A percentile compares a stretch with the other conserved stretches of the same genome.
Conservation (phyloP, 116 monocot genomes). For the Dioscorea cayenensis region DNA sequence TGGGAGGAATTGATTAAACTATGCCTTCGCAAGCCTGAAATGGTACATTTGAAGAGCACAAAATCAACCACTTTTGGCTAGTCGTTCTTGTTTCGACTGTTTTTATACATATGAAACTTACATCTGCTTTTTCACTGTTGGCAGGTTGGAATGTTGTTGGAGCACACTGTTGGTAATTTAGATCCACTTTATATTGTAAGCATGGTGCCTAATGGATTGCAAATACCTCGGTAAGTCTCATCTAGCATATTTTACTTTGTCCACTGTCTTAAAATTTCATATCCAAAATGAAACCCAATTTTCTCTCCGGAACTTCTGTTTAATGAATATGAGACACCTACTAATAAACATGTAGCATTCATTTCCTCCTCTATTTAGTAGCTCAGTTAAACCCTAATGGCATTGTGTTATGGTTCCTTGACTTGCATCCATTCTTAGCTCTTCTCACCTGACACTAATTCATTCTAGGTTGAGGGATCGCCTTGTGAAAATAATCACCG, state of each 20-base stretch:
- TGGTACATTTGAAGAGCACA: conserved; percentile 39
- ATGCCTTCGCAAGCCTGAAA: conserved; percentile 90
- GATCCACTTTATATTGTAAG: conserved; percentile 96
- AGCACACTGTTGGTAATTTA: conserved; percentile 94
- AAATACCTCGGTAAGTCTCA: conserved; percentile 63
- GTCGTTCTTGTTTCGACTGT: background rate
- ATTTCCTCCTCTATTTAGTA: no score
- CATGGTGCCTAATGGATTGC: conserved; percentile 76
- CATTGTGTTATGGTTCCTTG: no score
- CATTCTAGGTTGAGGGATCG: conserved; percentile 80
- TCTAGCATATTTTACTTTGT: background rate
- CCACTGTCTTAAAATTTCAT: no score
- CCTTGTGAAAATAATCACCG: conserved; percentile 91
- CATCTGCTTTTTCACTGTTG: conserved; percentile 2
- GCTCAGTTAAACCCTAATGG: no score
- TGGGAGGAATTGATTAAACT: conserved; percentile 92
- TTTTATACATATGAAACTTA: background rate
- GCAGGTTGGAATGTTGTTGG: conserved; percentile 92
- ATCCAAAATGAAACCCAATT: no score
- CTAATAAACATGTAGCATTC: no score
- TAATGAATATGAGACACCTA: no score
- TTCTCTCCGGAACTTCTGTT: no score
- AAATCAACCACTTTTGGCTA: background rate
- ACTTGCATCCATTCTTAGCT: no score
- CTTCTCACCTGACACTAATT: background rate